Conservation (phyloP, 176 grass and related monocot species). For the Bothriochloa decipiens region DNA sequence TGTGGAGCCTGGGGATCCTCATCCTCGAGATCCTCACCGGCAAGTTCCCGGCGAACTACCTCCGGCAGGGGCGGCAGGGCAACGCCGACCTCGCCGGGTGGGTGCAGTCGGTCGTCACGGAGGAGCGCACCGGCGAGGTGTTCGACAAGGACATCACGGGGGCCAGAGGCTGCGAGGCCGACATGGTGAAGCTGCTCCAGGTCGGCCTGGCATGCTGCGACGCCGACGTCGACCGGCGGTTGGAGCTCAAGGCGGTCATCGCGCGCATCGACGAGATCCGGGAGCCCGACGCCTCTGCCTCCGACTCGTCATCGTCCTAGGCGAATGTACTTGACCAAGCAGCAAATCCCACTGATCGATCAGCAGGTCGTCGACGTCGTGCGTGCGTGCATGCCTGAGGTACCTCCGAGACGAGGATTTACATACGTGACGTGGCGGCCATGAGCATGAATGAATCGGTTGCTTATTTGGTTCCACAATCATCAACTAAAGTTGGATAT, state of each 20-base stretch:
- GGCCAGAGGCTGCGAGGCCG: slow-evolving; percentile 2
- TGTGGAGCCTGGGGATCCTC: slow-evolving; percentile 85
- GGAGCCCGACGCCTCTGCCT: slow-evolving; percentile 26
- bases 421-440: neutral
- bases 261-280: slow-evolving; percentile 72
- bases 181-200: slow-evolving; percentile 67
- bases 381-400: no score
- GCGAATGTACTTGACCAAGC: neutral
- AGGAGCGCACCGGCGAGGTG: slow-evolving; percentile 64
- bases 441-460: neutral
- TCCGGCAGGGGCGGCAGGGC: slow-evolving; percentile 41
- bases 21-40: slow-evolving; percentile 79
- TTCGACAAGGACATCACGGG: slow-evolving; percentile 59
- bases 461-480: slow-evolving; percentile 5
- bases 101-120: slow-evolving; percentile 52
- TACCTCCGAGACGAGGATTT: slow-evolving; percentile 7
- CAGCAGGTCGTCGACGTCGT: neutral
- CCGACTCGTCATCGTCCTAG: neutral
- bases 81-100: slow-evolving; percentile 61
- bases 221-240: slow-evolving; percentile 68
- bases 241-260: slow-evolving; percentile 65
- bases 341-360: slow-evolving; percentile 34
- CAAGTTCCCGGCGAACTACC: slow-evolving; percentile 58
- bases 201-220: slow-evolving; percentile 72
- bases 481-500: neutral